Conservation (phyloP, 78 protist species). For the Dictyostelium purpureum region DNA sequence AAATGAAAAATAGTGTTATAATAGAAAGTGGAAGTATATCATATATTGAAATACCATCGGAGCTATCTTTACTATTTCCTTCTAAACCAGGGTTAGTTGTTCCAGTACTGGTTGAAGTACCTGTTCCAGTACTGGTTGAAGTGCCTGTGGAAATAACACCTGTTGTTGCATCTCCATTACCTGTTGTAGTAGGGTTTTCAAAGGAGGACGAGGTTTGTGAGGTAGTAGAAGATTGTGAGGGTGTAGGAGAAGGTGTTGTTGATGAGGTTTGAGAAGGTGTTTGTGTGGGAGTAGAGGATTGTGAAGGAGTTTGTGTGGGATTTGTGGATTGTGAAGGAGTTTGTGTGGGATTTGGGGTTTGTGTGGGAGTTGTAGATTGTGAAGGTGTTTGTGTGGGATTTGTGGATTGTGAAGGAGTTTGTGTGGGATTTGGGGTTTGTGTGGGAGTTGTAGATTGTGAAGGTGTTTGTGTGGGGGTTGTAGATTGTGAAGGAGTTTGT, state of each 20-base stretch:
- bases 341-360: background rate
- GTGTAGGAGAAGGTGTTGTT: background rate
- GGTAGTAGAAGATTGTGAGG: background rate
- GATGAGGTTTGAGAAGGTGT: background rate
- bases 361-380: background rate
- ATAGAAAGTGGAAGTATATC: constrained; percentile 3
- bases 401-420: background rate
- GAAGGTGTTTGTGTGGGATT: background rate
- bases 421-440: background rate
- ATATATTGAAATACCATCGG: background rate
- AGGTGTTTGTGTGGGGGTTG: background rate
- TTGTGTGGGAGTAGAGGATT: background rate
- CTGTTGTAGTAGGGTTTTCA: background rate
- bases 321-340: background rate
- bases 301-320: background rate
- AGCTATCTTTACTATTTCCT: background rate
- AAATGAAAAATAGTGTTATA: background rate
- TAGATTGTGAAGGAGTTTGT: background rate
- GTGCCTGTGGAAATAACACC: background rate
- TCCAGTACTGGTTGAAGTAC: background rate
- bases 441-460: background rate
- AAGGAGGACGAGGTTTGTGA: background rate
- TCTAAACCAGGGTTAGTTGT: background rate
- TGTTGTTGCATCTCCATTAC: background rate
- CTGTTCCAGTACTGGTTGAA: background rate